These are phyloP conservation scores for Salvia splendens DNA, from an alignment of 257 asterid genomes.

Conservation along the genomic window DNA sequence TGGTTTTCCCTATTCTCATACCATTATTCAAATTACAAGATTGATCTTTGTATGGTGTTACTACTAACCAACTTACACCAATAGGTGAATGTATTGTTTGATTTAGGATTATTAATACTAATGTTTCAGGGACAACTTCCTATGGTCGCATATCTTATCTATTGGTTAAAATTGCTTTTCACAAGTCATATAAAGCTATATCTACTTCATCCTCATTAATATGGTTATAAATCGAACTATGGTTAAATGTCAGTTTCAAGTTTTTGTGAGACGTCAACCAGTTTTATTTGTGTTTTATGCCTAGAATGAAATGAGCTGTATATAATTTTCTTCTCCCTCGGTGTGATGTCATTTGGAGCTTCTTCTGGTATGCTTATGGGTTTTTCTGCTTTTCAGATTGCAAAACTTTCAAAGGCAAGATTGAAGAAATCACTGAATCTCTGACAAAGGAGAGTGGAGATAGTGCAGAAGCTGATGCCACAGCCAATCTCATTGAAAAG, in stretches of 20 bases:
- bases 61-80: not conserved
- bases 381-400: conserved; percentile 49
- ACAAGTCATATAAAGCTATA: not conserved
- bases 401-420: conserved; percentile 40
- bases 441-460: no score
- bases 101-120: not conserved
- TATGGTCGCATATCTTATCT: not conserved
- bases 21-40: not conserved
- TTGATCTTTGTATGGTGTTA: not conserved
- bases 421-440: conserved; percentile 19
- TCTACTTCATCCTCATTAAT: not conserved
- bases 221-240: not conserved
- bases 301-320: not conserved
- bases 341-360: not conserved
- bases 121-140: not conserved
- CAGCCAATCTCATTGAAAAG: conserved; percentile 64
- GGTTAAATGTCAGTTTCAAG: not conserved
- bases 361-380: not conserved
- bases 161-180: not conserved
- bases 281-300: not conserved
- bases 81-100: not conserved
- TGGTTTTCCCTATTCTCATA: not conserved
- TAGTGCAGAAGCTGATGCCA: conserved; percentile 51
- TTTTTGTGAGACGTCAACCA: not conserved
- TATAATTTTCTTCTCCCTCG: not conserved